These are phyloP conservation scores for Podospora appendiculata DNA, from an alignment of 495 filamentous ascomycete species.

Conservation along the genomic window DNA sequence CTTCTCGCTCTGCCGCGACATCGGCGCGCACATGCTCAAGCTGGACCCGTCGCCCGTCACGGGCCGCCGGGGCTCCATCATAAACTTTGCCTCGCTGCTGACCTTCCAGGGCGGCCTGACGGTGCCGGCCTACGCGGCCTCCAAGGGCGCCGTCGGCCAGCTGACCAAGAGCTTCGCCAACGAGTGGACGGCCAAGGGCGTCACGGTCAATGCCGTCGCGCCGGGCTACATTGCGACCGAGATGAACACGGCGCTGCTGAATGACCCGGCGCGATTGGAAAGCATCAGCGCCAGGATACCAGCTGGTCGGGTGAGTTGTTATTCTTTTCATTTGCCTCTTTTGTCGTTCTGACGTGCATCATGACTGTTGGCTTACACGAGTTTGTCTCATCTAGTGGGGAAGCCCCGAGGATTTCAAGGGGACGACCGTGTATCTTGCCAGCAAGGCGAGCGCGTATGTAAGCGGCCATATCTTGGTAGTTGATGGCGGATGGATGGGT, in stretches of 20 bases:
- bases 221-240: conserved; percentile 80
- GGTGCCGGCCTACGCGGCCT: conserved; percentile 84
- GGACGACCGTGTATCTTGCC: conserved; percentile 70
- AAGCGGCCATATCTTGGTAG: conserved; percentile 68
- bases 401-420: conserved; percentile 82
- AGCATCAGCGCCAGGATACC: conserved; percentile 80
- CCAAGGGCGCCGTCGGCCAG: conserved; percentile 80
- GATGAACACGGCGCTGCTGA: conserved; percentile 81
- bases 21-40: conserved; percentile 74
- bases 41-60: conserved; percentile 43
- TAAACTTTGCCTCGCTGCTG: conserved; percentile 80
- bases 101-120: conserved; percentile 89
- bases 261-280: conserved; percentile 57
- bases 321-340: background rate
- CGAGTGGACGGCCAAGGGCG: conserved; percentile 72
- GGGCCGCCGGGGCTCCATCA: conserved; percentile 63
- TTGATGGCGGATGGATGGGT: conserved; percentile 95
- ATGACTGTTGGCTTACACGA: background rate
- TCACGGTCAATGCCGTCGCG: conserved; percentile 78
- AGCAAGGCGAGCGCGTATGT: conserved; percentile 73
- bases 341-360: background rate
- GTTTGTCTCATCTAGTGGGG: conserved; percentile 51
- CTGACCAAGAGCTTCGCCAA: conserved; percentile 84
- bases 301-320: conserved; percentile 47
- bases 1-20: conserved; percentile 76